Base-by-base conservation (phyloP, 139 green algal species). In the Spirogloea muscicola region DNA sequence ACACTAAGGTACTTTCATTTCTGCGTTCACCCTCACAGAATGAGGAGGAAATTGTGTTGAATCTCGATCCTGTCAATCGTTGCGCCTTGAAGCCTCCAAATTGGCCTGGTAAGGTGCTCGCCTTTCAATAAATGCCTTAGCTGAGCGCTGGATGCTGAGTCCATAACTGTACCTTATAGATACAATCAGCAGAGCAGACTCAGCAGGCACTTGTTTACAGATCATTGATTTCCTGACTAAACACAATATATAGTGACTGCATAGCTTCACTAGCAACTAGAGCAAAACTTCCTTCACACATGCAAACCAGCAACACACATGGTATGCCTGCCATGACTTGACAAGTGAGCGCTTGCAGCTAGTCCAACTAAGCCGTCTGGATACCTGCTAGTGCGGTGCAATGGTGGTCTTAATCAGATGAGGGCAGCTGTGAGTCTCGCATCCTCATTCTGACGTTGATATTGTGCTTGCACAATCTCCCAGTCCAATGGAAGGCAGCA, bases 391-490 rank as follows among this genome's bases (percentile, higher is more conserved):
- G 70, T 79, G 6, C 40, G 46, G 9, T 57, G 33, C 21, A 79
- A 79, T 10, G 70, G 70, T 34, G 70, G 70, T 41, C 58, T 79
- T n/a, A 79, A 79, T 39, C 70, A 79, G 10, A 79, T 79, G 70
- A 59, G 70, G 33, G 70, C 70, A 31, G 70, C 70, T 13, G 70
- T 79, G 33, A 79, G 61, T 77, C 18, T 0, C 48, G 37, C 29
- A 7, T 16, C 16, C 43, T 52, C 16, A n/a, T 16, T 16, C 43
- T 52, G 43, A n/a, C 13, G 13, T 52, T 52, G 43, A n/a, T n/a
- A n/a, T n/a, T n/a, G n/a, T n/a, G n/a, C n/a, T n/a, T n/a, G n/a
- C n/a, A 25, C 13, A 10, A 51, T 51, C 10, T 51, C 13, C 43
- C 10, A 16, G 43, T 51, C 16, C 16, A 21, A 55, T 31, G 46